phyloP scores from a whole-genome alignment of 1,139 yeast genomes.

The Pichia sp. region DNA sequence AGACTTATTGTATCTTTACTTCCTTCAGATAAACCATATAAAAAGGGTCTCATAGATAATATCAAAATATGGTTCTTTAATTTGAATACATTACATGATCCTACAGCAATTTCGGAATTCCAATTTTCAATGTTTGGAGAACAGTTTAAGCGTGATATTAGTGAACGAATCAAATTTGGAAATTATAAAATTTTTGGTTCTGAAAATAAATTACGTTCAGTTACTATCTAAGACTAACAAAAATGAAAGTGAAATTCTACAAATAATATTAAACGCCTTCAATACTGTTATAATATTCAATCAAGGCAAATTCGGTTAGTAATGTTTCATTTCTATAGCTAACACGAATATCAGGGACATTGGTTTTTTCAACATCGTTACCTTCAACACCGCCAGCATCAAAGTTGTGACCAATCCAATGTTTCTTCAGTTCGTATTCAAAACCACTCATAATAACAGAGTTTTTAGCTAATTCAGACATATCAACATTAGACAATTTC shows the following conservation, averaged over 20 bases:
- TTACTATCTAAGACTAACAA: not conserved
- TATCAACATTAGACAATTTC: constrained; percentile 86
- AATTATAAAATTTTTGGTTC: constrained; percentile 24
- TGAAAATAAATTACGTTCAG: not conserved
- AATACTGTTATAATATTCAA: constrained; percentile 48
- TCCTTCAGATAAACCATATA: constrained; percentile 24
- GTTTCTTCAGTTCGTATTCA: constrained; percentile 76
- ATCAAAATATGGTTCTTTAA: constrained; percentile 18
- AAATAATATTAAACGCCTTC: constrained; percentile 1
- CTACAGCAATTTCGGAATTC: constrained; percentile 22
- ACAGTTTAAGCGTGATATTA: constrained; percentile 16
- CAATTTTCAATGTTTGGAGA: constrained; percentile 17
- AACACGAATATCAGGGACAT: constrained; percentile 84
- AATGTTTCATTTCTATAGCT: constrained; percentile 79
- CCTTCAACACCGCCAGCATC: constrained; percentile 59
- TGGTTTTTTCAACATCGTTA: constrained; percentile 86
- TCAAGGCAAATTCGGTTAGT: constrained; percentile 66
- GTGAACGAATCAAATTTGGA: constrained; percentile 17
- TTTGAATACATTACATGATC: constrained; percentile 6
- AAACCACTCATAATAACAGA: constrained; percentile 92
- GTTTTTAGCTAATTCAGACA: constrained; percentile 84
- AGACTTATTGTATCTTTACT: constrained; percentile 24
- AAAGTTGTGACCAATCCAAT: constrained; percentile 84
- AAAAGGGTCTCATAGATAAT: constrained; percentile 26
- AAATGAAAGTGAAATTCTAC: no score